A percentile compares a stretch with the other conserved stretches of the same genome.
Conservation (phyloP, 805 yeast genomes). For the Hanseniaspora valbyensis region DNA sequence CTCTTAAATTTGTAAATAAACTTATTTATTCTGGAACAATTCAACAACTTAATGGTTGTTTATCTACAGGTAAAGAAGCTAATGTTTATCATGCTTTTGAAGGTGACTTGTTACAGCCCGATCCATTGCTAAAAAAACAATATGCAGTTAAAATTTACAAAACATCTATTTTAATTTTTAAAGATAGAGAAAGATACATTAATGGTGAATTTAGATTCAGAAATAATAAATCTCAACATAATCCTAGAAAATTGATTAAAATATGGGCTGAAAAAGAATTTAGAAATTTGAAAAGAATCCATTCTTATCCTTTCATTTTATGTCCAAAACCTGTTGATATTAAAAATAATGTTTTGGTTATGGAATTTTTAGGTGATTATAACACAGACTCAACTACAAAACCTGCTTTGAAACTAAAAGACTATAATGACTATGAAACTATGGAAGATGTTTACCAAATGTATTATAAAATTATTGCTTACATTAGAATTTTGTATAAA, state of each 20-base stretch:
- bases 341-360: constrained; percentile 79
- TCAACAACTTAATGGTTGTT: constrained; percentile 81
- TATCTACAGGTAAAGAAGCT: constrained; percentile 97
- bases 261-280: constrained; percentile 98
- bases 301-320: constrained; percentile 64
- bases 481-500: constrained; percentile 79
- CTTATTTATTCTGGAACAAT: constrained; percentile 75
- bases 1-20: constrained; percentile 69
- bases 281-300: constrained; percentile 74
- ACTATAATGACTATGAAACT: constrained; percentile 44
- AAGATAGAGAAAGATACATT: constrained; percentile 90
- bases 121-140: constrained; percentile 32
- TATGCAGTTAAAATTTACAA: constrained; percentile 89
- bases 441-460: constrained; percentile 51
- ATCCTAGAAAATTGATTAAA: constrained; percentile 94
- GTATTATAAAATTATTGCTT: constrained; percentile 68
- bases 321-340: constrained; percentile 87
- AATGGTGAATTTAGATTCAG: constrained; percentile 92
- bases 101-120: constrained; percentile 25
- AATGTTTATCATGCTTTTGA: constrained; percentile 77
- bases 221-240: constrained; percentile 71
- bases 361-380: constrained; percentile 73
- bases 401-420: constrained; percentile 82
- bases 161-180: constrained; percentile 92
- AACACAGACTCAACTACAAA: constrained; percentile 5